Evolutionary conservation across 495 filamentous ascomycete genomes (phyloP).

Genomic region (Lasiosphaeria hispida): DNA sequence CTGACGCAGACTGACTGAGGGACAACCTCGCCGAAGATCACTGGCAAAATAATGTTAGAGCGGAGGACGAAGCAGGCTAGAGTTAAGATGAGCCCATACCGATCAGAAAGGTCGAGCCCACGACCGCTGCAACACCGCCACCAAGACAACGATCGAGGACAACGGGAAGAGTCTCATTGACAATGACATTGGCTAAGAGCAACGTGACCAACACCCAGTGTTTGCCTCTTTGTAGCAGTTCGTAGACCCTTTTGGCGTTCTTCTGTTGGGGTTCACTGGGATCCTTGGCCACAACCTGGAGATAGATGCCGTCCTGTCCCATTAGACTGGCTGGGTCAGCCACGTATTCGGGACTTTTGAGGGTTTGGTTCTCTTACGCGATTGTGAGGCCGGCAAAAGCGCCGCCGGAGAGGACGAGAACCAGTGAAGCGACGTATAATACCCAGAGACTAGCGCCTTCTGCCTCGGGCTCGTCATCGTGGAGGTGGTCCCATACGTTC

Average conservation of each 20-base stretch:
- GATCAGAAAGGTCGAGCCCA: slow-evolving; percentile 89
- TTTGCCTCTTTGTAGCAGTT: slow-evolving; percentile 81
- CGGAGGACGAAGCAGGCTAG: neutral
- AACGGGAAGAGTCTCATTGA: slow-evolving; percentile 95
- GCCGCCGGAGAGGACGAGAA: slow-evolving; percentile 81
- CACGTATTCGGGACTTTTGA: neutral
- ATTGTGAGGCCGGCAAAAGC: slow-evolving; percentile 97
- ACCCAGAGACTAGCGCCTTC: slow-evolving; percentile 44
- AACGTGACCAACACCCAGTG: slow-evolving; percentile 99
- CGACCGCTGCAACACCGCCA: slow-evolving; percentile 89
- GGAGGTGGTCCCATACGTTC: slow-evolving; percentile 20
- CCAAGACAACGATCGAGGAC: slow-evolving; percentile 91
- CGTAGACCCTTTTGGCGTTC: slow-evolving; percentile 77
- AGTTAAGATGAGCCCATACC: slow-evolving; percentile 52
- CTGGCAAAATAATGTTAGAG: slow-evolving; percentile 40
- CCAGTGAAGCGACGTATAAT: slow-evolving; percentile 41
- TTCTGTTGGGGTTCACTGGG: slow-evolving; percentile 68
- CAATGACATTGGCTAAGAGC: slow-evolving; percentile 93
- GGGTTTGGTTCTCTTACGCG: slow-evolving; percentile 50
- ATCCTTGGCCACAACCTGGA: slow-evolving; percentile 90
- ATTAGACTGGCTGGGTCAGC: slow-evolving; percentile 52
- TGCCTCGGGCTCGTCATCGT: slow-evolving; percentile 35
- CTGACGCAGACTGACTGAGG: slow-evolving; percentile 96
- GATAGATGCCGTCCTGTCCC: slow-evolving; percentile 93
- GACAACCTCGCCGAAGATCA: slow-evolving; percentile 96